A percentile compares a stretch with the other conserved stretches of the same genome.
Conservation (phyloP, 192 early-diverging fungal genomes). For the Backusella circina region DNA sequence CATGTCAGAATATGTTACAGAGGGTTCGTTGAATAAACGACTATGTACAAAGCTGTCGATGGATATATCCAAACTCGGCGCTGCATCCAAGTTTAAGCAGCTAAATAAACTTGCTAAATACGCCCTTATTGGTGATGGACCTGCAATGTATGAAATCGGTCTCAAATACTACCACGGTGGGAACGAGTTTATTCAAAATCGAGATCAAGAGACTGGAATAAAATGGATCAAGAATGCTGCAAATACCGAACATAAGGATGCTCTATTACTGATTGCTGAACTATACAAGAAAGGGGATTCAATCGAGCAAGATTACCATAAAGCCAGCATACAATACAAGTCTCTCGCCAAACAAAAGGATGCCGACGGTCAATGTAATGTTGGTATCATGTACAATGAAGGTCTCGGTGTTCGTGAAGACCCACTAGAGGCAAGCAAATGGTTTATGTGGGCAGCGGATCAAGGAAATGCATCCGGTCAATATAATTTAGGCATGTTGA, state of each 20-base stretch:
- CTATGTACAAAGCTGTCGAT: not conserved
- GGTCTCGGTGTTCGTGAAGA: not conserved
- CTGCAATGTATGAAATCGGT: not conserved
- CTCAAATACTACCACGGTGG: not conserved
- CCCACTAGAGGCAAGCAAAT: not conserved
- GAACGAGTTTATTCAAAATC: not conserved
- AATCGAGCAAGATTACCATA: not conserved
- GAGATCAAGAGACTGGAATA: not conserved
- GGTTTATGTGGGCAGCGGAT: not conserved
- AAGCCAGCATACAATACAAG: not conserved
- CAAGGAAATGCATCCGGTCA: not conserved
- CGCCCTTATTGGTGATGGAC: not conserved
- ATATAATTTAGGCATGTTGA: not conserved
- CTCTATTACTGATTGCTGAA: not conserved
- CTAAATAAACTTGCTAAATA: not conserved
- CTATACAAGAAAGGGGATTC: not conserved
- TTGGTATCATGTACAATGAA: not conserved
- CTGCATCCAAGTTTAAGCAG: not conserved
- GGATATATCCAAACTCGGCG: not conserved
- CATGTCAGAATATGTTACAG: not conserved
- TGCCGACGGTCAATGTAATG: not conserved
- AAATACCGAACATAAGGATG: not conserved
- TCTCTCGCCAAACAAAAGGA: not conserved
- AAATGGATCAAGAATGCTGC: not conserved
- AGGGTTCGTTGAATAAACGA: not conserved